A percentile compares a stretch with the other conserved stretches of the same genome.
Conservation (phyloP, 192 early-diverging fungal genomes). For the Diversispora epigaea region DNA sequence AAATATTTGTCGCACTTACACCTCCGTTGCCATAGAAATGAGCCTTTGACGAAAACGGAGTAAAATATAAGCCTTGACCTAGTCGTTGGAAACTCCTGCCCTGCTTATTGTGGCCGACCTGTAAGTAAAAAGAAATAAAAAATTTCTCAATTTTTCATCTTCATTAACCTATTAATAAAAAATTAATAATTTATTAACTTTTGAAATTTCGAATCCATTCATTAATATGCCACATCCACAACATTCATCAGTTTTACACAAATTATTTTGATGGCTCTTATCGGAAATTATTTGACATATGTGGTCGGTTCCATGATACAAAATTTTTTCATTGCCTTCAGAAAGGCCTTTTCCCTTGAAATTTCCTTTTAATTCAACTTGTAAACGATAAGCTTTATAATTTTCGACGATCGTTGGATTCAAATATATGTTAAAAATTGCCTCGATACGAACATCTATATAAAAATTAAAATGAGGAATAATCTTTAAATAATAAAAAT, state of each 20-base stretch:
- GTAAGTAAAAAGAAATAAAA: not conserved
- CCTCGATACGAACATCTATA: conserved; percentile 20
- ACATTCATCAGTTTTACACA: conserved; percentile 4
- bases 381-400: not conserved
- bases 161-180: not conserved
- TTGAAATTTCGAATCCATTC: conserved; percentile 19
- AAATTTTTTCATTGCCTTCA: conserved; percentile 8
- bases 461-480: not conserved
- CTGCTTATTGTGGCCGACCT: conserved; percentile 19
- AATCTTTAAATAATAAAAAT: too few relatives aligned
- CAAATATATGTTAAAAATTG: conserved; percentile 6
- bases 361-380: not conserved
- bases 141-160: not conserved
- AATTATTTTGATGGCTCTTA: not conserved
- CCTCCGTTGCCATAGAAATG: conserved; percentile 31
- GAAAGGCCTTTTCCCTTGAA: not conserved
- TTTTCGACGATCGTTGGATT: not conserved
- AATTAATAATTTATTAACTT: not conserved
- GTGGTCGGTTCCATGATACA: conserved; percentile 32
- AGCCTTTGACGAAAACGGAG: conserved; percentile 5
- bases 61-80: conserved; percentile 29
- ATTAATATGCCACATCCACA: conserved; percentile 29
- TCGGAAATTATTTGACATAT: not conserved
- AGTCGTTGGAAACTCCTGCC: conserved; percentile 11
- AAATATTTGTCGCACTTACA: not conserved